These are phyloP conservation scores for Xylaria bambusicola DNA, from an alignment of 495 filamentous ascomycete genomes.

Conservation along the genomic window DNA sequence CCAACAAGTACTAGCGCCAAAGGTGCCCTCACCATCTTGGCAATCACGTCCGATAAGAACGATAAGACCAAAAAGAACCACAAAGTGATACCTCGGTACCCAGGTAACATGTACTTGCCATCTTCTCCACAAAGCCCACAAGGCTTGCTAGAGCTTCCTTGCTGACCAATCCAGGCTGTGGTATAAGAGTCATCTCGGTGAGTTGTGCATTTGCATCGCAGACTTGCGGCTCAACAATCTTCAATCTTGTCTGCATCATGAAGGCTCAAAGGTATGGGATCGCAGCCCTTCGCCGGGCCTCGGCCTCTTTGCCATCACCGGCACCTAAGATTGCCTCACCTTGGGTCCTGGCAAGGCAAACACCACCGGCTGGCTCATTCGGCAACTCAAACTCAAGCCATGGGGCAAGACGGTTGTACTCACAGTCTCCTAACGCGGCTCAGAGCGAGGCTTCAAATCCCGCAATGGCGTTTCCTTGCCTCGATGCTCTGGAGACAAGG, in stretches of 20 bases:
- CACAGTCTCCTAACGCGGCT: constrained; percentile 33
- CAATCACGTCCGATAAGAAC: not conserved
- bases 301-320: constrained; percentile 19
- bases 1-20: not conserved
- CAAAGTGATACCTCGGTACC: not conserved
- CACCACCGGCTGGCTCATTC: not conserved
- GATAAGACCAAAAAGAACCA: not conserved
- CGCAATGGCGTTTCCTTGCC: constrained; percentile 90
- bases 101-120: not conserved
- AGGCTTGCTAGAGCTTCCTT: constrained; percentile 5
- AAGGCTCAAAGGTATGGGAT: constrained; percentile 18
- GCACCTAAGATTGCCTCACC: not conserved
- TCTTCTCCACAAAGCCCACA: constrained; percentile 3
- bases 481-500: constrained; percentile 85
- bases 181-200: constrained; percentile 14
- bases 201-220: constrained; percentile 8
- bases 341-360: not conserved
- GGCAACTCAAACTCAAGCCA: not conserved
- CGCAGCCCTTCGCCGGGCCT: constrained; percentile 23
- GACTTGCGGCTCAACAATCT: not conserved
- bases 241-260: constrained; percentile 15
- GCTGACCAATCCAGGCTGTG: constrained; percentile 16
- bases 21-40: not conserved
- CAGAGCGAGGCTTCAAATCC: constrained; percentile 69
- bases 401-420: constrained; percentile 34